Evolutionary conservation across 768 basidiomycete species (phyloP).

Genomic region (Sarcodon aspratus): DNA sequence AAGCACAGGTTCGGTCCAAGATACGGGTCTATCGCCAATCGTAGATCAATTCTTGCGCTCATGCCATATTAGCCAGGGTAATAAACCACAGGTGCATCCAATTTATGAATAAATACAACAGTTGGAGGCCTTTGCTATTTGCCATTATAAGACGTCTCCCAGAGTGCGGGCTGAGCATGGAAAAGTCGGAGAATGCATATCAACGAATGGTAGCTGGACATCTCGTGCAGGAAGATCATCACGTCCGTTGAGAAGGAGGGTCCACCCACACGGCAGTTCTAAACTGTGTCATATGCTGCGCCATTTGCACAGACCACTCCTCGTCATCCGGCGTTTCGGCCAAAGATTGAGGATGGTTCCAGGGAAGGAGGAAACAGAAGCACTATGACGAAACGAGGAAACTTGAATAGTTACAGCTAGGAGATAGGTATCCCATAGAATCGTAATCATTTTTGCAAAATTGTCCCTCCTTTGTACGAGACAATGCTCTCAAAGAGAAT

Average conservation of each 20-base stretch:
- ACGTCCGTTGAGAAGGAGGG: too few species aligned
- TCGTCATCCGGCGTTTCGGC: too few species aligned
- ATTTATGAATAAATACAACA: constrained; percentile 47
- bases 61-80: constrained; percentile 13
- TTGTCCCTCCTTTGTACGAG: constrained; percentile 43
- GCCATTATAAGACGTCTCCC: constrained; percentile 32
- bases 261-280: too few species aligned
- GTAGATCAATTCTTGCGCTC: constrained; percentile 36
- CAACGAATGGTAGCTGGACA: too few species aligned
- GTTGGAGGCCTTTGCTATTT: constrained; percentile 40
- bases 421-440: constrained; percentile 69
- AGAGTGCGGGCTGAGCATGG: constrained; percentile 42
- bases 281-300: too few species aligned
- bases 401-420: constrained; percentile 67
- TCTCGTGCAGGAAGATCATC: too few species aligned
- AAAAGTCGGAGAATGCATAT: constrained; percentile 41
- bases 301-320: too few species aligned
- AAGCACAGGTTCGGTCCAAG: too few species aligned
- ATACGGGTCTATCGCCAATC: neutral
- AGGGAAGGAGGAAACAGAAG: constrained; percentile 60
- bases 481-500: constrained; percentile 73
- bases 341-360: constrained; percentile 62
- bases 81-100: constrained; percentile 24
- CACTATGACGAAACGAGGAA: constrained; percentile 79
- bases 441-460: constrained; percentile 54